Conservation (phyloP, 176 grass and related monocot species). For the Ensete ventricosum region DNA sequence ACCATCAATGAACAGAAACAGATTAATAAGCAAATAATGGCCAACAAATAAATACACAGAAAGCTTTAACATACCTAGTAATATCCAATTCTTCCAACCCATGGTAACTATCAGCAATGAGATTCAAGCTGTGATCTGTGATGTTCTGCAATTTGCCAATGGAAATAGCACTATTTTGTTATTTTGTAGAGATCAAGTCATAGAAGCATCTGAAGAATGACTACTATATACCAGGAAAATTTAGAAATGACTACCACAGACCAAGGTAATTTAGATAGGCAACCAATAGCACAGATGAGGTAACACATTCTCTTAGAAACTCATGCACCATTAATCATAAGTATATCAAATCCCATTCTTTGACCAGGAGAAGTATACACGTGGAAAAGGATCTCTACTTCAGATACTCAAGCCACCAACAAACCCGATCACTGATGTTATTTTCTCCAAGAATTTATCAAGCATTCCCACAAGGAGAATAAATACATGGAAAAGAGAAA, state of each 20-base stretch:
- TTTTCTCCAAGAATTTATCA: too few species aligned
- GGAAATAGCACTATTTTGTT: neutral
- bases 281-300: neutral
- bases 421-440: too few species aligned
- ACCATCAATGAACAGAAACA: neutral
- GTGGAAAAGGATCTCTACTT: too few species aligned
- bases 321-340: too few species aligned
- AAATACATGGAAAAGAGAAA: too few species aligned
- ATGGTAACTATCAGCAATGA: constrained; percentile 62
- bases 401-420: too few species aligned
- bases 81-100: constrained; percentile 65
- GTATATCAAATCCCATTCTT: too few species aligned
- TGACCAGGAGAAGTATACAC: too few species aligned
- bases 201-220: neutral
- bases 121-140: constrained; percentile 41
- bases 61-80: constrained; percentile 51
- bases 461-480: too few species aligned
- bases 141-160: constrained; percentile 54
- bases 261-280: neutral
- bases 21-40: neutral
- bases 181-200: constrained; percentile 1
- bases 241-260: neutral
- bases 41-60: neutral
- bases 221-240: neutral
- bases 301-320: too few species aligned